Conservation (phyloP, 2,329 filamentous ascomycete species). For the Fusarium buxicola region DNA sequence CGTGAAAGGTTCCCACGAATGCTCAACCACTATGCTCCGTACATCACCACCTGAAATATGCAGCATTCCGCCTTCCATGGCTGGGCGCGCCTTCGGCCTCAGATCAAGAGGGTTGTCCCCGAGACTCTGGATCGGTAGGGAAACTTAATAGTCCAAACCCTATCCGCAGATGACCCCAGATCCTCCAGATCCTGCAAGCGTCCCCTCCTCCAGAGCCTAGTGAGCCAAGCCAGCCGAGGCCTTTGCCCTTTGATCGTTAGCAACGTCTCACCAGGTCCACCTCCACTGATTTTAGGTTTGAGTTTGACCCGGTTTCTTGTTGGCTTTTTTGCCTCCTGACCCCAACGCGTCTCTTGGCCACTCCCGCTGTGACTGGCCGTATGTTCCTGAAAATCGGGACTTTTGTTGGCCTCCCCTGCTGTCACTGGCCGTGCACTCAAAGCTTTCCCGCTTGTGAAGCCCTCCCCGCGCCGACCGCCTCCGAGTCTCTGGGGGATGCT, state of each 20-base stretch:
- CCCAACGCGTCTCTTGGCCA: neutral
- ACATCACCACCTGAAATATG: neutral
- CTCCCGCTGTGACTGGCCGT: neutral
- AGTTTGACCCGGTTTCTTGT: slow-evolving; percentile 24
- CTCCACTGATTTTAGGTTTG: slow-evolving; percentile 21
- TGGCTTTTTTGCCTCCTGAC: slow-evolving; percentile 37
- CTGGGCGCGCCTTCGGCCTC: neutral
- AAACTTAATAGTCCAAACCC: slow-evolving; percentile 35
- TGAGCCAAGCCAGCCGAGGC: slow-evolving; percentile 13
- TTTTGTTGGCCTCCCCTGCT: neutral
- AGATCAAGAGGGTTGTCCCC: neutral
- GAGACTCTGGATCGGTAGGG: slow-evolving; percentile 22
- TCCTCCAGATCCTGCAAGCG: slow-evolving; percentile 39
- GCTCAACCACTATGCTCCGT: neutral
- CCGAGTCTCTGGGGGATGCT: slow-evolving; percentile 18
- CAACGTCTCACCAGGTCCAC: slow-evolving; percentile 24
- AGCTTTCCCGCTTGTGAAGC: slow-evolving; percentile 33
- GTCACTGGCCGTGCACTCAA: slow-evolving; percentile 14
- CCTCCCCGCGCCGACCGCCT: slow-evolving; percentile 21
- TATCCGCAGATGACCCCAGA: slow-evolving; percentile 7
- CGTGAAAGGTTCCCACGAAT: no score
- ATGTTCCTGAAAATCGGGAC: slow-evolving; percentile 4
- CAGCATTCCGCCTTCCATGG: neutral
- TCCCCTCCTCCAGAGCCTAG: slow-evolving; percentile 13
- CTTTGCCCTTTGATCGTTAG: slow-evolving; percentile 12